A percentile compares a stretch with the other conserved stretches of the same genome.
Conservation (phyloP, 768 basidiomycete genomes). For the Exidia glandulosa region DNA sequence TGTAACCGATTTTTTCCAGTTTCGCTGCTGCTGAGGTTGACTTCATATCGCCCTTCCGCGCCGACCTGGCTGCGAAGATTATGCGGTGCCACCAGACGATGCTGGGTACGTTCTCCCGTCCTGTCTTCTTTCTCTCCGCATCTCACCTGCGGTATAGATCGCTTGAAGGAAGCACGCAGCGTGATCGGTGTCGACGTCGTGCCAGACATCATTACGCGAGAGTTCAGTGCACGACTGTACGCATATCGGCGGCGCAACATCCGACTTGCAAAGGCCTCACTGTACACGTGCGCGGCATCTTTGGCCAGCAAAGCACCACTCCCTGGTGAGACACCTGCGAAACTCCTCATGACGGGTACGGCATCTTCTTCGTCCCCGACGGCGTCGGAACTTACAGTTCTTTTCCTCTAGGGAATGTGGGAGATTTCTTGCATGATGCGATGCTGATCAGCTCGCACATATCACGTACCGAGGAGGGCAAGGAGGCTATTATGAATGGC, state of each 20-base stretch:
- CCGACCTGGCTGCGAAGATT: slow-evolving; percentile 5
- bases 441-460: slow-evolving; percentile 12
- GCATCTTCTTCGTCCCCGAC: no score
- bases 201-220: slow-evolving; percentile 6
- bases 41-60: slow-evolving; percentile 11
- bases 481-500: slow-evolving; percentile 7
- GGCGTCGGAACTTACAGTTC: background rate
- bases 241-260: slow-evolving; percentile 13
- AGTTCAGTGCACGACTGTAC: slow-evolving; percentile 10
- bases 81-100: slow-evolving; percentile 15
- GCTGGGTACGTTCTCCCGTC: slow-evolving; percentile 7
- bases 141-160: slow-evolving; percentile 8
- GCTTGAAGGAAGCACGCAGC: slow-evolving; percentile 10
- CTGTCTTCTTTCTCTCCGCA: background rate
- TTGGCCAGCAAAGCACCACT: slow-evolving; percentile 15
- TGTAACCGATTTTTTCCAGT: no score
- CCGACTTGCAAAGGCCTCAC: slow-evolving; percentile 6
- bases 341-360: background rate
- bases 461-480: slow-evolving; percentile 12
- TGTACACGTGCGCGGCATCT: slow-evolving; percentile 12
- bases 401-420: background rate
- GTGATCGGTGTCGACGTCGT: slow-evolving; percentile 11
- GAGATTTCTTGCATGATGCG: slow-evolving; percentile 12
- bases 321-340: slow-evolving; percentile 9
- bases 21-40: slow-evolving; percentile 16